A percentile compares a stretch with the other conserved stretches of the same genome.
These are phyloP conservation scores for Jackrogersella multiformis DNA, from an alignment of 495 filamentous ascomycete species.

Conservation along the genomic window DNA sequence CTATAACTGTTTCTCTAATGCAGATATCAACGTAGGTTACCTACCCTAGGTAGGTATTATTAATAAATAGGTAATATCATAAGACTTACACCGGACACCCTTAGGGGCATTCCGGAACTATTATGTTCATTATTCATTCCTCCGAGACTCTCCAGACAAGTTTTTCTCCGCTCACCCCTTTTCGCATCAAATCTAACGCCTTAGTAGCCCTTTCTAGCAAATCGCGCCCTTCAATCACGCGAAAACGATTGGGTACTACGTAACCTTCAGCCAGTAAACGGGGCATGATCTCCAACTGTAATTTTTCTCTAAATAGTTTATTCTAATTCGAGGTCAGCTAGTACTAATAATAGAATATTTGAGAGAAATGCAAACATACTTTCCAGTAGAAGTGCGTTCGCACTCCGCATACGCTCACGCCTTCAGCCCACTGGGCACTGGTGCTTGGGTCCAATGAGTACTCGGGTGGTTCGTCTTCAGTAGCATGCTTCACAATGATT, in stretches of 20 bases:
- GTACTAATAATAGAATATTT: not conserved
- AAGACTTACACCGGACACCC: too few relatives aligned
- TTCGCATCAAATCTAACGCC: slow-evolving; percentile 53
- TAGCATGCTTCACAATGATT: slow-evolving; percentile 58
- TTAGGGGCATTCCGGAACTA: too few relatives aligned
- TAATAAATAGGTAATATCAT: too few relatives aligned
- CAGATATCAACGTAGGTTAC: too few relatives aligned
- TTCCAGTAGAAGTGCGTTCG: slow-evolving; percentile 59
- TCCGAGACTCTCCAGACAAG: slow-evolving; percentile 59
- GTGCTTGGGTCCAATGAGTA: slow-evolving; percentile 55
- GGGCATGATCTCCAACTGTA: slow-evolving; percentile 61
- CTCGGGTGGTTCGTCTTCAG: slow-evolving; percentile 49
- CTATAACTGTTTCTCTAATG: too few relatives aligned
- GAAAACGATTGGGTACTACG: slow-evolving; percentile 58
- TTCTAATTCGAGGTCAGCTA: slow-evolving; percentile 49
- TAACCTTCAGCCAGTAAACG: slow-evolving; percentile 54
- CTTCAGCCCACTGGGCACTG: slow-evolving; percentile 55
- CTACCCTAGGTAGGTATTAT: too few relatives aligned
- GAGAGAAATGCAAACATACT: slow-evolving; percentile 42
- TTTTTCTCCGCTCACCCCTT: slow-evolving; percentile 59
- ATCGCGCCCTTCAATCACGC: slow-evolving; percentile 57
- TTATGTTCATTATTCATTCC: slow-evolving; percentile 30
- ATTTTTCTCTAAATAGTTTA: slow-evolving; percentile 55
- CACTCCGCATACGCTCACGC: slow-evolving; percentile 58
- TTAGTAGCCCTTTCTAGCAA: slow-evolving; percentile 60